phyloP scores from a whole-genome alignment of 495 filamentous ascomycete genomes.

The Daldinia bambusicola region DNA sequence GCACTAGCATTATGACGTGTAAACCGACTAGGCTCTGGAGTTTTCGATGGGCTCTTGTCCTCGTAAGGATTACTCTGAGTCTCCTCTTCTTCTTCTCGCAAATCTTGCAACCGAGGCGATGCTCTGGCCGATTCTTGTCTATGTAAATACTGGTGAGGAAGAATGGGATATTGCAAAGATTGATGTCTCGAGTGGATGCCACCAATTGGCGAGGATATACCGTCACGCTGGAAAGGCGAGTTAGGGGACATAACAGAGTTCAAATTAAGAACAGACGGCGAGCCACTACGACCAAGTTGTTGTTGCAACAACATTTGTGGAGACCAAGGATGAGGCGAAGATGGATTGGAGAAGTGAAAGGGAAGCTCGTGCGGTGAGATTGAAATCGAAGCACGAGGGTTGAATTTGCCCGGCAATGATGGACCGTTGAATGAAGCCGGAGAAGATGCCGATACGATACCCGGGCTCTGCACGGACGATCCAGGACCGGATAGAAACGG shows the following conservation, averaged over 20 bases:
- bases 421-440: slow-evolving; percentile 67
- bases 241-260: slow-evolving; percentile 61
- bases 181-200: slow-evolving; percentile 65
- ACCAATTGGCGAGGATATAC: slow-evolving; percentile 54
- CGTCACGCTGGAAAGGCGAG: slow-evolving; percentile 63
- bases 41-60: slow-evolving; percentile 59
- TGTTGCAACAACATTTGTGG: slow-evolving; percentile 65
- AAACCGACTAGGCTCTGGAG: slow-evolving; percentile 56
- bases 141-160: slow-evolving; percentile 63
- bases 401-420: slow-evolving; percentile 57
- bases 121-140: slow-evolving; percentile 61
- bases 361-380: slow-evolving; percentile 55
- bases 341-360: slow-evolving; percentile 56
- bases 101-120: slow-evolving; percentile 65
- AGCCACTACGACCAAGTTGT: slow-evolving; percentile 64
- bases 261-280: slow-evolving; percentile 64
- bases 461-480: slow-evolving; percentile 67
- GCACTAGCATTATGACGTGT: slow-evolving; percentile 56
- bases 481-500: slow-evolving; percentile 63
- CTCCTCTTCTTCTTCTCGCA: slow-evolving; percentile 66
- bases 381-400: slow-evolving; percentile 65
- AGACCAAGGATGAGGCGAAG: slow-evolving; percentile 63
- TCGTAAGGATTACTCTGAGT: slow-evolving; percentile 56
- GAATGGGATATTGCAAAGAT: slow-evolving; percentile 65
- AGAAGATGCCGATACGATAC: slow-evolving; percentile 61